These are phyloP conservation scores for Cryphonectria parasitica DNA, from an alignment of 2,329 filamentous ascomycete genomes.

Conservation along the genomic window DNA sequence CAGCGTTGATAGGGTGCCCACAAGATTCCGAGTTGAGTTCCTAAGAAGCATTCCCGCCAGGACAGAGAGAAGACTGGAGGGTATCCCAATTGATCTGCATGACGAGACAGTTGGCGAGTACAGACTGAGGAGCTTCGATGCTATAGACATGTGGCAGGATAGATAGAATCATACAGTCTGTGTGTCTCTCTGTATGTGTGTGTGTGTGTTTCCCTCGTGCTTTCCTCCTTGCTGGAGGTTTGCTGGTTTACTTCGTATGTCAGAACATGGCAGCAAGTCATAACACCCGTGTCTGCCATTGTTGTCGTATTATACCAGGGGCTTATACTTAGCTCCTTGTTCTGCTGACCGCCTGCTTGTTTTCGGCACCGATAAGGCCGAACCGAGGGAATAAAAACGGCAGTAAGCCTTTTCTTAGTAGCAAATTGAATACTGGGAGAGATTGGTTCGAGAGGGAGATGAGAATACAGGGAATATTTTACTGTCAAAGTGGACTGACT, in stretches of 20 bases:
- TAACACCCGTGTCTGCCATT: too few species aligned
- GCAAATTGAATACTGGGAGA: not conserved
- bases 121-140: not conserved
- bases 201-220: not conserved
- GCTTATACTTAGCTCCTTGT: not conserved
- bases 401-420: not conserved
- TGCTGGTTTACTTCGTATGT: not conserved
- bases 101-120: not conserved
- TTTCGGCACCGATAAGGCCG: not conserved
- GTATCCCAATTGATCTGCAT: not conserved
- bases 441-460: not conserved
- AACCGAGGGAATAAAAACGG: not conserved
- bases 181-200: not conserved
- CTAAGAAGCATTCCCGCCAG: not conserved
- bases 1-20: not conserved
- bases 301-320: too few species aligned
- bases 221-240: not conserved
- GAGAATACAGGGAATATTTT: not conserved
- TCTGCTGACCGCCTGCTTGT: not conserved
- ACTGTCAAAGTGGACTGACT: too few species aligned
- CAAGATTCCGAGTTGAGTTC: not conserved
- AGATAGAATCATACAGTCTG: not conserved
- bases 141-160: not conserved
- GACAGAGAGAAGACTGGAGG: not conserved
- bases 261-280: not conserved